Conservation (phyloP, 1,139 yeast species). For the Arxiozyma slooffiae region DNA sequence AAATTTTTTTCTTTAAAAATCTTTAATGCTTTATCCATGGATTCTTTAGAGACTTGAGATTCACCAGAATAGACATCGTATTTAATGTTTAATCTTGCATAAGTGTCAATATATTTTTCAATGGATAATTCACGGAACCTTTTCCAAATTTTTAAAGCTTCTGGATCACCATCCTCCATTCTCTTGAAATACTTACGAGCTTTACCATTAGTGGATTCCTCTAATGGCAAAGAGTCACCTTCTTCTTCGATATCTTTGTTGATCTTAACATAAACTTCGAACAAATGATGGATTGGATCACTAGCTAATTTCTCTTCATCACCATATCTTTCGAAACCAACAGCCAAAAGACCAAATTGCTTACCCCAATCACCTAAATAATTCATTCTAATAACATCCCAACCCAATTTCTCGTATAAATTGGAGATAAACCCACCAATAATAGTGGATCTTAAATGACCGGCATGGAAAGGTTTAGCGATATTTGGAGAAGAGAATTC, state of each 20-base stretch:
- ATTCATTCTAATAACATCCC: conserved; percentile 82
- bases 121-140: conserved; percentile 86
- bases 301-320: conserved; percentile 55
- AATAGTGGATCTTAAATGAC: conserved; percentile 94
- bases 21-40: conserved; percentile 58
- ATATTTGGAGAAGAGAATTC: conserved; percentile 97
- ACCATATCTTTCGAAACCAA: conserved; percentile 84
- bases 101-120: conserved; percentile 74
- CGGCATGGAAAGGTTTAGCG: conserved; percentile 99
- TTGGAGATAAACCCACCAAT: conserved; percentile 95
- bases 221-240: conserved; percentile 51
- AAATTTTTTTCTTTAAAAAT: conserved; percentile 58
- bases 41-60: conserved; percentile 75
- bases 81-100: conserved; percentile 80
- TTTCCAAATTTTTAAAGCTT: conserved; percentile 71
- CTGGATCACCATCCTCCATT: conserved; percentile 91
- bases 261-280: conserved; percentile 83
- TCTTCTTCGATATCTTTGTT: conserved; percentile 73
- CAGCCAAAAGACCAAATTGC: conserved; percentile 92
- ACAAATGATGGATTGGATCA: conserved; percentile 91
- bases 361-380: conserved; percentile 99
- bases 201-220: conserved; percentile 53
- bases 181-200: conserved; percentile 82
- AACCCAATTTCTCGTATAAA: conserved; percentile 81
- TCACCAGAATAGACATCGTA: conserved; percentile 92